A percentile compares a stretch with the other conserved stretches of the same genome.
Conservation (phyloP, 306 rosid species). For the Lathyrus aphaca region DNA sequence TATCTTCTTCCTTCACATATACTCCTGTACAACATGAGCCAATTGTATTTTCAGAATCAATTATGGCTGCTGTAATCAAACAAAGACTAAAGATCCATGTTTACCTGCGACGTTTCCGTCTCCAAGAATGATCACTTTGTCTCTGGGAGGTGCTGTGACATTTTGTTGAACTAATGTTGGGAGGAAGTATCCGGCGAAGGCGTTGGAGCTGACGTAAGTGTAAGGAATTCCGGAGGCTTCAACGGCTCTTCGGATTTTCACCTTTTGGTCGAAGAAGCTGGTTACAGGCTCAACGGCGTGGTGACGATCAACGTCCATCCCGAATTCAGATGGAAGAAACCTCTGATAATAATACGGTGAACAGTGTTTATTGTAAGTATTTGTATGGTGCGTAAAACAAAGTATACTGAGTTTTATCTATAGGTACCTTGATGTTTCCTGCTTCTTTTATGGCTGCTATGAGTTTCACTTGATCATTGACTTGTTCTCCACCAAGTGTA, state of each 20-base stretch:
- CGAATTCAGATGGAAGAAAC: constrained; percentile 55
- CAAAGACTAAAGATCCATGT: too few relatives aligned
- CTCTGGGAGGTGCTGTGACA: constrained; percentile 45
- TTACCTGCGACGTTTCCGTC: constrained; percentile 54
- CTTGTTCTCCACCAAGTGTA: constrained; percentile 27
- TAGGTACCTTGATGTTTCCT: constrained; percentile 49
- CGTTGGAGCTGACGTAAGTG: constrained; percentile 28
- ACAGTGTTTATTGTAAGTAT: too few relatives aligned
- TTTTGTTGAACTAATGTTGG: constrained; percentile 36
- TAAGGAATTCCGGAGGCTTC: constrained; percentile 48
- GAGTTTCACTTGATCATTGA: constrained; percentile 44
- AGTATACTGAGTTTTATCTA: not conserved
- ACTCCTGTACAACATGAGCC: not conserved
- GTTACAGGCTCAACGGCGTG: constrained; percentile 35
- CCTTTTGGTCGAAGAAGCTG: not conserved
- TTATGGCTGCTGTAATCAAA: too few relatives aligned
- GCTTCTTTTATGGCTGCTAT: constrained; percentile 57
- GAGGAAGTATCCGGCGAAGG: constrained; percentile 42
- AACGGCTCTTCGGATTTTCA: constrained; percentile 28
- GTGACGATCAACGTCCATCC: constrained; percentile 41
- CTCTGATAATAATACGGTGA: too few relatives aligned
- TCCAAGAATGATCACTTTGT: constrained; percentile 50
- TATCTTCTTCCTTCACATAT: constrained; percentile 42
- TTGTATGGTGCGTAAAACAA: too few relatives aligned
- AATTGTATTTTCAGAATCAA: too few relatives aligned